Conservation (phyloP, 768 basidiomycete genomes). For the Leccinum longicurvipes region DNA sequence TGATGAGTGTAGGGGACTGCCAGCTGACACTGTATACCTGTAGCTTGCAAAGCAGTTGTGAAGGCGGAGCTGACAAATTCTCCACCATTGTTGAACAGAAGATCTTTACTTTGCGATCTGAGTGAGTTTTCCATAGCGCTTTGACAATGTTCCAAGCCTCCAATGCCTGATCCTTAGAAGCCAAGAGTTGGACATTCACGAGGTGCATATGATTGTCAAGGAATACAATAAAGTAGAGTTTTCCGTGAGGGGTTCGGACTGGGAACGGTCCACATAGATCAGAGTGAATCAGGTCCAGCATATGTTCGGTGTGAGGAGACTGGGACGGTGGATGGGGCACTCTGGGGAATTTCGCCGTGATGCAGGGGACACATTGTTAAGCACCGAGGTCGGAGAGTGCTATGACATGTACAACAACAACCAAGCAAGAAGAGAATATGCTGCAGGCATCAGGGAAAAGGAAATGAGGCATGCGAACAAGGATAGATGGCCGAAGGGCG, state of each 20-base stretch:
- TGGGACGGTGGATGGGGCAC: neutral
- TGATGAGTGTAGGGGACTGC: neutral
- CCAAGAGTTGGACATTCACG: neutral
- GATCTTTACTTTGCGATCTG: neutral
- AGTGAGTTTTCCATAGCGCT: neutral
- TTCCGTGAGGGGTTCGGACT: conserved; percentile 7
- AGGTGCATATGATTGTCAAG: conserved; percentile 10
- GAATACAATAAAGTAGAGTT: conserved; percentile 13
- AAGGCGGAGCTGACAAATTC: neutral
- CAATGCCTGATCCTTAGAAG: neutral
- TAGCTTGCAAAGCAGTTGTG: neutral
- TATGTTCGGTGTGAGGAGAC: neutral
- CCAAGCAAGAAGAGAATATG: no score
- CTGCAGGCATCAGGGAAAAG: no score
- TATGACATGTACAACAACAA: no score
- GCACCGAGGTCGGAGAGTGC: no score
- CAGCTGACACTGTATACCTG: conserved; percentile 22
- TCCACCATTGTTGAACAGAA: neutral
- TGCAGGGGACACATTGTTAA: neutral
- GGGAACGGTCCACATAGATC: conserved; percentile 28
- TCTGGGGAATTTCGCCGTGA: neutral
- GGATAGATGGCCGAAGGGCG: no score
- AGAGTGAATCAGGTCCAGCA: conserved; percentile 26
- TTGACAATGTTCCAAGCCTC: neutral
- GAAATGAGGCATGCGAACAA: no score